Evolutionary conservation across 768 basidiomycete species (phyloP), one percentile per base, ranked within the genome.

Genomic region (Peribolospora kevripleyi): DNA sequence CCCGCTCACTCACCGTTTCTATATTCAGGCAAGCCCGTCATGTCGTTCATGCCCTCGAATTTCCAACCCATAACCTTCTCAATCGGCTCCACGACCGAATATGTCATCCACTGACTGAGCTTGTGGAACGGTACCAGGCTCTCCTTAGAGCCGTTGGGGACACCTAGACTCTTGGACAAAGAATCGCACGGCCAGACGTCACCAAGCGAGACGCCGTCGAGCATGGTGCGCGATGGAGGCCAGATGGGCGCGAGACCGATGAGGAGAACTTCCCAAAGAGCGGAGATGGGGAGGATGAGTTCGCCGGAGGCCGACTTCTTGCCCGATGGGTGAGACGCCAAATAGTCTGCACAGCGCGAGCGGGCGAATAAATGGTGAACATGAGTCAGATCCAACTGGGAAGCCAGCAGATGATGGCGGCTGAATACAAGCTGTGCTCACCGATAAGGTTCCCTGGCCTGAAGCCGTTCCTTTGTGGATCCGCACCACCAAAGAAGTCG

Each of bases 11-110:
- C 51, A 80, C 86, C 91, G 60, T 93, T 93, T 47, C 90, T 77
- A 68, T 97, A 97, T 68, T 97, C 90, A 0, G 91, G 88, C 41
- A 95, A 68, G 3, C 91, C 91, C 0, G 88, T 93, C 76, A 88
- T 76, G 61, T 82, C 78, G 61, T 84, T 81, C 14, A 79, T 65
- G 0, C 84, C 84, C 0, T 81, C 76, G n/a, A 95, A 74, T 56
- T 72, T 69, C 87, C 90, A 97, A 0, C 74, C 73, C 6, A 88
- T 71, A 2, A 80, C 69, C 59, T 74, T 76, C 66, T 88, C 75
- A 47, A 97, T 74, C 2, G 63, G 59, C 46, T 64, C 63, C 50
- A 64, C 60, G 79, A 65, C 88, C 82, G 42, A 93, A 71, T 14
- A 98, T 6, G 87, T 81, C 55, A 85, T 73, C 91, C 91, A 98